Evolutionary conservation across 1,284 basidiomycete species (phyloP), one percentile per base, ranked within the genome.

Genomic region (Paramarasmius palmivorus): DNA sequence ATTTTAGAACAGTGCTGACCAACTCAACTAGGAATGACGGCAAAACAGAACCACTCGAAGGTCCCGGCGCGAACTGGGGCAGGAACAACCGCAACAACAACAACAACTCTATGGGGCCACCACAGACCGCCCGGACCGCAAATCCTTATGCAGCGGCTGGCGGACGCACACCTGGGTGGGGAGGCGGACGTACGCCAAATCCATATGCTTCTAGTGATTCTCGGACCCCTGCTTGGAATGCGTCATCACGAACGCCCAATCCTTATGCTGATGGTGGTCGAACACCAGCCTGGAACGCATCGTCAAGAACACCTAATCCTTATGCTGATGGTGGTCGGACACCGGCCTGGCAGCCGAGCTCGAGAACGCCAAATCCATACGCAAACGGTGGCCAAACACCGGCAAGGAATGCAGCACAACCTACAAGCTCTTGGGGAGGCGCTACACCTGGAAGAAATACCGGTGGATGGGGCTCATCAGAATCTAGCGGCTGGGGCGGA

Each of bases 171-270:
- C 88, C 89, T 0, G 81, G 73, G 44, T 82, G 79, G 81, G 75
- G 73, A 46, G 69, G 64, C 65, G 0, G 63, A 67, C 73, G 77
- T 53, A 90, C 88, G 17, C 86, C 89, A 1, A 91, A 89, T 63
- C 86, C 88, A 4, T 85, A 85, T 60, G 75, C 67, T 9, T 65
- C 58, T n/a, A 68, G 72, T 17, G 77, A 76, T 38, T 74, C 75
- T 12, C 73, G 74, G 50, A 85, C 84, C 6, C 85, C 84, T 1
- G 80, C 79, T 4, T 86, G 83, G 83, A 79, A 75, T 56, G 71
- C 77, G 6, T 73, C 77, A 3, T 78, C 79, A 6, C 73, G 78
- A 49, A 92, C 89, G 15, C 88, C 89, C 3, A 91, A 91, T 68
- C 88, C 88, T 0, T 88, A 90, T 60, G 79, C 76, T 1, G 77